Conservation (phyloP, 257 asterid species). For the Solanum arcanum region DNA sequence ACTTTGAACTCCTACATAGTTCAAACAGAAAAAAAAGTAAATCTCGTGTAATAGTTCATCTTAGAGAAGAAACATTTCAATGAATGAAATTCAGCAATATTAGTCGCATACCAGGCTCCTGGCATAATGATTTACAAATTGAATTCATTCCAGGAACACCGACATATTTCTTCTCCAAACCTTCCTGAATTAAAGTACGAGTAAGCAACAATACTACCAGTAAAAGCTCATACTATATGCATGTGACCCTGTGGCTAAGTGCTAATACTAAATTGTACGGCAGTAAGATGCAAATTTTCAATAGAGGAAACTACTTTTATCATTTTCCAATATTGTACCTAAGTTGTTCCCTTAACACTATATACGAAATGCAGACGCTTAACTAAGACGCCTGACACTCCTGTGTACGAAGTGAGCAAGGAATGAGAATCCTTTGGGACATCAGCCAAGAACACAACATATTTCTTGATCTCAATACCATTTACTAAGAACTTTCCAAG, state of each 20-base stretch:
- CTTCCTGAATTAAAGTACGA: conserved; percentile 42
- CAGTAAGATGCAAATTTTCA: not conserved
- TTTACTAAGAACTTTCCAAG: not conserved
- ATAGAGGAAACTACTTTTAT: not conserved
- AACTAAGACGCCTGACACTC: not conserved
- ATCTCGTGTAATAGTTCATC: not conserved
- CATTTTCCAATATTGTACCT: not conserved
- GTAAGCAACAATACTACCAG: not conserved
- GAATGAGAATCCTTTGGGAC: not conserved
- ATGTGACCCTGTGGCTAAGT: not conserved
- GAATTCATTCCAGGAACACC: conserved; percentile 95
- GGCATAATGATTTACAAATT: conserved; percentile 61
- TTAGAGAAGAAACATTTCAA: not conserved
- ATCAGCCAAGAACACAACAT: not conserved
- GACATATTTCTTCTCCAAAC: conserved; percentile 48
- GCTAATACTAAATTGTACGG: not conserved
- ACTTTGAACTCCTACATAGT: conserved; percentile 49
- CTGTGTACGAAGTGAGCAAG: not conserved
- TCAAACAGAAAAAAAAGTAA: not conserved
- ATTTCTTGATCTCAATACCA: not conserved
- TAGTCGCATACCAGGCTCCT: conserved; percentile 53
- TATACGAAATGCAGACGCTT: not conserved
- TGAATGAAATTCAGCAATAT: not conserved
- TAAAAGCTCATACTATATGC: not conserved
- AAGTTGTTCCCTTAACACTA: not conserved